A percentile compares a stretch with the other conserved stretches of the same genome.
phyloP scores from a whole-genome alignment of 345 rosid species.

The Syzygium aromaticum region DNA sequence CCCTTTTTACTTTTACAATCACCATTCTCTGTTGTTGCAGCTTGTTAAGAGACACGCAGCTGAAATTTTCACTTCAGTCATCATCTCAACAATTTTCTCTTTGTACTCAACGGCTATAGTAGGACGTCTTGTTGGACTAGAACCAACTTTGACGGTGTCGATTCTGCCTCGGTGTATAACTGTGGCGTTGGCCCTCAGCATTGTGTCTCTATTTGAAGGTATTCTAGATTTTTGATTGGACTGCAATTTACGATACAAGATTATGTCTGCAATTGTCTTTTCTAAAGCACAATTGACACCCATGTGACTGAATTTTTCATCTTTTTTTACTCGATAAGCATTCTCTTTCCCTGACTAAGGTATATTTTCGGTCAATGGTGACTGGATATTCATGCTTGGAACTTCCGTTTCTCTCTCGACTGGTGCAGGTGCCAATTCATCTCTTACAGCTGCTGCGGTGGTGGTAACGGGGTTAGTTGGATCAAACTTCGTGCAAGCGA shows the following conservation, averaged over 20 bases:
- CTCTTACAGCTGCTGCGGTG: slow-evolving; percentile 90
- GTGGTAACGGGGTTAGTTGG: slow-evolving; percentile 90
- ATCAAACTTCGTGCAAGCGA: slow-evolving; percentile 83
- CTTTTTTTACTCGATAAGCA: neutral
- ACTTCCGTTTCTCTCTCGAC: neutral
- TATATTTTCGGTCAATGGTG: neutral
- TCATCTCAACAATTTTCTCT: slow-evolving; percentile 72
- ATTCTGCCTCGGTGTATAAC: slow-evolving; percentile 92
- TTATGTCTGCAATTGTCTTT: neutral
- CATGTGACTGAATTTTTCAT: neutral
- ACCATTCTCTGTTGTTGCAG: slow-evolving; percentile 31
- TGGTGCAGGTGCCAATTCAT: slow-evolving; percentile 69
- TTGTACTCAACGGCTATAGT: slow-evolving; percentile 81
- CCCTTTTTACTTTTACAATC: neutral
- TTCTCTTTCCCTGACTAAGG: neutral
- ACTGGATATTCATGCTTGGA: neutral
- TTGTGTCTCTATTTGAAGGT: slow-evolving; percentile 89
- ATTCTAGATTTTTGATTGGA: neutral
- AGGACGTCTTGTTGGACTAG: slow-evolving; percentile 74
- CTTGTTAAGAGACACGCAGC: slow-evolving; percentile 93
- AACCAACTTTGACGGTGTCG: slow-evolving; percentile 65
- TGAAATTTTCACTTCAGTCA: slow-evolving; percentile 83
- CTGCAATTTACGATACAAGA: neutral
- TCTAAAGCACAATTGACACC: neutral
- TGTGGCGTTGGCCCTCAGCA: slow-evolving; percentile 92